phyloP scores from a whole-genome alignment of 2,329 filamentous ascomycete genomes.

The Beauveria asiatica region DNA sequence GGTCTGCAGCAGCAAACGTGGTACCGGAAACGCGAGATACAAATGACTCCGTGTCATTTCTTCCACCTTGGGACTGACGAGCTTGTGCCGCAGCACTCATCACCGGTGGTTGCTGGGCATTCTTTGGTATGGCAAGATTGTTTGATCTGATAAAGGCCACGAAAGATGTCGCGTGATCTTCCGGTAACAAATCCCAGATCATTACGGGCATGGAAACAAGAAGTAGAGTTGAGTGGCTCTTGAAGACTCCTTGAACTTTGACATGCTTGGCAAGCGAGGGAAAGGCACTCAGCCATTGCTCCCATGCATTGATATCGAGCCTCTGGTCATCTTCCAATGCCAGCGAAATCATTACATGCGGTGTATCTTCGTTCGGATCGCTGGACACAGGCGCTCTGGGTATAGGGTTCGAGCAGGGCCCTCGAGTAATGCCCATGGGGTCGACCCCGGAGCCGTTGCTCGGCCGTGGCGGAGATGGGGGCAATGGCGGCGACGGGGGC shows the following conservation, averaged over 20 bases:
- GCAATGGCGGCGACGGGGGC: constrained; percentile 25
- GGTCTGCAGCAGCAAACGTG: constrained; percentile 24
- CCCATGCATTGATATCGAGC: constrained; percentile 50
- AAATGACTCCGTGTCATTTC: constrained; percentile 21
- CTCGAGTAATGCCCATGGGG: constrained; percentile 19
- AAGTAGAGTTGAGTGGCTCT: constrained; percentile 51
- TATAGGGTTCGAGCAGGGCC: constrained; percentile 11
- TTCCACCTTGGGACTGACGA: constrained; percentile 15
- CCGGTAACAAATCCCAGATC: constrained; percentile 51
- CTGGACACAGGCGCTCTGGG: constrained; percentile 11
- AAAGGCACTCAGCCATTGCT: constrained; percentile 47
- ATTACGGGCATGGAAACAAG: constrained; percentile 50
- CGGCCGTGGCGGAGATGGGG: constrained; percentile 23
- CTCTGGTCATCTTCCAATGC: constrained; percentile 49
- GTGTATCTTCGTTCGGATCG: constrained; percentile 46
- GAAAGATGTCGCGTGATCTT: constrained; percentile 48
- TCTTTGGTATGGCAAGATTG: constrained; percentile 35
- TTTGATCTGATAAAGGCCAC: constrained; percentile 52
- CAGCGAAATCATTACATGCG: constrained; percentile 53
- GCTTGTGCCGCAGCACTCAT: constrained; percentile 16
- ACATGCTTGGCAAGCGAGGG: constrained; percentile 51
- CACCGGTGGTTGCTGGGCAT: constrained; percentile 11
- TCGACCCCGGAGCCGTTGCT: constrained; percentile 10
- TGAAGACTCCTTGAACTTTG: constrained; percentile 53
- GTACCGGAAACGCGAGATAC: constrained; percentile 26